Conservation (phyloP, 495 filamentous ascomycete species). For the Talaromyces ruber region DNA sequence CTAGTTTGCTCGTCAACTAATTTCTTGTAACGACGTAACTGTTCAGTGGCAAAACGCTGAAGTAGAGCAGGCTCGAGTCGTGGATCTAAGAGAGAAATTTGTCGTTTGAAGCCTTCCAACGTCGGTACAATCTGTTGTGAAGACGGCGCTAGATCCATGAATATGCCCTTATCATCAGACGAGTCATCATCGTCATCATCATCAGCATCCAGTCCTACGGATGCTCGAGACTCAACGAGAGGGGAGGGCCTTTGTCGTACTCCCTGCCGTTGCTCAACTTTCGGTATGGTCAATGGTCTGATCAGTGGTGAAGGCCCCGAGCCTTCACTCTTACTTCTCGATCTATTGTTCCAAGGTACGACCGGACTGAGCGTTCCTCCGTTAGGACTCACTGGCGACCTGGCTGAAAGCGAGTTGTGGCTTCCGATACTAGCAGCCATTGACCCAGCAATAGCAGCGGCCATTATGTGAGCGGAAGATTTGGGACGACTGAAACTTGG, state of each 20-base stretch:
- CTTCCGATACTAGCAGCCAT: constrained; percentile 57
- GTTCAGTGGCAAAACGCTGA: constrained; percentile 76
- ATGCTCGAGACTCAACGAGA: background rate
- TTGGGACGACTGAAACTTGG: constrained; percentile 50
- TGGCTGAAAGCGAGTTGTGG: constrained; percentile 1
- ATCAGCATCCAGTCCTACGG: constrained; percentile 13
- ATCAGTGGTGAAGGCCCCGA: background rate
- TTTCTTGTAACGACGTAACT: constrained; percentile 69
- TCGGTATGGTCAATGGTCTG: background rate
- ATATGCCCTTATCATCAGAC: constrained; percentile 36
- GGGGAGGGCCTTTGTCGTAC: background rate
- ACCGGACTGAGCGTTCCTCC: background rate
- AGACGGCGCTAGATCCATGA: constrained; percentile 39
- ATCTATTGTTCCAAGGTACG: background rate
- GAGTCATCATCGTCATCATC: constrained; percentile 39
- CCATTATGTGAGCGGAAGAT: constrained; percentile 54
- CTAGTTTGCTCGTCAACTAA: constrained; percentile 65
- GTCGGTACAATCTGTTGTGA: constrained; percentile 57
- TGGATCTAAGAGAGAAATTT: constrained; percentile 67
- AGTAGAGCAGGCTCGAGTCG: constrained; percentile 59
- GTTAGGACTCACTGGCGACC: background rate
- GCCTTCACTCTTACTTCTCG: constrained; percentile 63
- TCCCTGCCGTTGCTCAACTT: background rate
- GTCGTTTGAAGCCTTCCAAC: constrained; percentile 65
- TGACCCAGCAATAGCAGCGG: constrained; percentile 45